These are phyloP conservation scores for Tephrocybe sp. DNA, from an alignment of 768 basidiomycete species.

Conservation along the genomic window DNA sequence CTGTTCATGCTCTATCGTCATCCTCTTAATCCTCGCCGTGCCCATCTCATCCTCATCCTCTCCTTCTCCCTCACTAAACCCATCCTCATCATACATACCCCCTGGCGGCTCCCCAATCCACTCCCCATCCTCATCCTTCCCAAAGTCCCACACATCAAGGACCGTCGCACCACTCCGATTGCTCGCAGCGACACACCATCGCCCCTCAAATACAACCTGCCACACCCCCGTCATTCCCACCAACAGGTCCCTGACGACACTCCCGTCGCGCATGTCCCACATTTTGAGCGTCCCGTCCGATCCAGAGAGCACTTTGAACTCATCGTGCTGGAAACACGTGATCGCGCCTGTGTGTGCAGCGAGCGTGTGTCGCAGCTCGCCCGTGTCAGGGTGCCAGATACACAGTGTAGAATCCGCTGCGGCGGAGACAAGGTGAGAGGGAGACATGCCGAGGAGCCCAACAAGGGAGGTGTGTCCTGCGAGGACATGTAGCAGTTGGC, in stretches of 20 bases:
- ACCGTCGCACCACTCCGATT: slow-evolving; percentile 77
- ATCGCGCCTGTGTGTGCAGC: slow-evolving; percentile 96
- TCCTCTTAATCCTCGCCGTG: slow-evolving; percentile 22
- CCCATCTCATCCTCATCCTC: slow-evolving; percentile 38
- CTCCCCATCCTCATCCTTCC: slow-evolving; percentile 69
- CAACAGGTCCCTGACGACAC: slow-evolving; percentile 82
- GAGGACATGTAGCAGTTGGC: slow-evolving; percentile 76
- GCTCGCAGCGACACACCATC: slow-evolving; percentile 94
- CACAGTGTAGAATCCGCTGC: slow-evolving; percentile 95
- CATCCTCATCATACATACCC: slow-evolving; percentile 73
- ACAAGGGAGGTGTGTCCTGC: slow-evolving; percentile 95
- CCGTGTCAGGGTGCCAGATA: slow-evolving; percentile 90
- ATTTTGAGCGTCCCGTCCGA: slow-evolving; percentile 96
- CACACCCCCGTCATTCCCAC: slow-evolving; percentile 94
- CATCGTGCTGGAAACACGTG: slow-evolving; percentile 98
- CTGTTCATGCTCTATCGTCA: slow-evolving; percentile 13
- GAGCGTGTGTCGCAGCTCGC: slow-evolving; percentile 77
- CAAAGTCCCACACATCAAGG: slow-evolving; percentile 91
- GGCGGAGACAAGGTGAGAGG: slow-evolving; percentile 90
- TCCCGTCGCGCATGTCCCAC: slow-evolving; percentile 93
- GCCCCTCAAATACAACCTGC: slow-evolving; percentile 95
- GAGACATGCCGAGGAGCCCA: slow-evolving; percentile 86
- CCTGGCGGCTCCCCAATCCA: slow-evolving; percentile 81
- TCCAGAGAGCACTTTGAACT: slow-evolving; percentile 94
- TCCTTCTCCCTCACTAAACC: slow-evolving; percentile 49